Percentiles rank a stretch among this genome's conserved stretches.
phyloP scores from a whole-genome alignment of 768 basidiomycete species.

The Pilatotrama ljubarskyi region DNA sequence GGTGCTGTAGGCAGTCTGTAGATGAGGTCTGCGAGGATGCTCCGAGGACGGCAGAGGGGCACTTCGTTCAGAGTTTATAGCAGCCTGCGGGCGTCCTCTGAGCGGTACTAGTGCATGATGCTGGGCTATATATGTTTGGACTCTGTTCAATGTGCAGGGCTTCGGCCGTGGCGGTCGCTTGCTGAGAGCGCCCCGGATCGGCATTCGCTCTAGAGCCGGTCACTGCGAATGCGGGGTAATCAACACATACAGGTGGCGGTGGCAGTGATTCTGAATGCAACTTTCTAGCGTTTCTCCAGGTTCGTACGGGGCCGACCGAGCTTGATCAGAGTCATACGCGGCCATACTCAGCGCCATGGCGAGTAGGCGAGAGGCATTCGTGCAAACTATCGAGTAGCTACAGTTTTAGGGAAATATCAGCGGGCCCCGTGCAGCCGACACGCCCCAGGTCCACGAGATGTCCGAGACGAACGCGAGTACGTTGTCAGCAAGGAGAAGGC shows the following conservation, averaged over 20 bases:
- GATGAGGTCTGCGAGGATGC: background rate
- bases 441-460: background rate
- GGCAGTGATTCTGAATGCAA: background rate
- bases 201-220: background rate
- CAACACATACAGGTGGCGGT: background rate
- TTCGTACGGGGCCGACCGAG: too few species aligned
- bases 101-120: constrained; percentile 2
- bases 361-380: too few species aligned
- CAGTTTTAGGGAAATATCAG: too few species aligned
- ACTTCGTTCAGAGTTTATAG: background rate
- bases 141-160: constrained; percentile 5
- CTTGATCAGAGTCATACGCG: too few species aligned
- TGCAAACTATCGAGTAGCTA: too few species aligned
- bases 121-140: constrained; percentile 12
- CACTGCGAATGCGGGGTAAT: background rate
- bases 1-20: background rate
- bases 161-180: constrained; percentile 4
- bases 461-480: background rate
- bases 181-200: background rate
- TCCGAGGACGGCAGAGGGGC: background rate
- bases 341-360: too few species aligned
- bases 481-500: background rate
- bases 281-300: too few species aligned
- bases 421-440: background rate
- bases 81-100: constrained; percentile 8